A percentile compares a stretch with the other conserved stretches of the same genome.
These are phyloP conservation scores for Exophiala calicioides DNA, from an alignment of 2,329 filamentous ascomycete genomes.

Conservation along the genomic window DNA sequence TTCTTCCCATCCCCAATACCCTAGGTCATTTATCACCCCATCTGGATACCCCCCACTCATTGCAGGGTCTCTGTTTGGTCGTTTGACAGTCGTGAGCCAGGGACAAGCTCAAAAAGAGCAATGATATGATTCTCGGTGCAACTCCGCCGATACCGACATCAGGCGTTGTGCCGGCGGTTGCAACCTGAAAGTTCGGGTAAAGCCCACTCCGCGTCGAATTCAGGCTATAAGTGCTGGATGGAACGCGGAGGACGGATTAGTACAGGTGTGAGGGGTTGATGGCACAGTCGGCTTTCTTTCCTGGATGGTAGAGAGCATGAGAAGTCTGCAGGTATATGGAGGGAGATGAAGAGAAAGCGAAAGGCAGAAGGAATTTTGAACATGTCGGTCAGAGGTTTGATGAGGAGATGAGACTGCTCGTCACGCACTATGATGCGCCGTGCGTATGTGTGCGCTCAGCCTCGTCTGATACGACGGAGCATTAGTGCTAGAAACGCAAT, in stretches of 20 bases:
- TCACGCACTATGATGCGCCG: no score
- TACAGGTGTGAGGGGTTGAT: no score
- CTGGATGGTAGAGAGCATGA: not conserved
- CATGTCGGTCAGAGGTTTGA: no score
- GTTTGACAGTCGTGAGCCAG: slow-evolving; percentile 2
- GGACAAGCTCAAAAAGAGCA: slow-evolving; percentile 4
- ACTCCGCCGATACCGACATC: slow-evolving; percentile 8
- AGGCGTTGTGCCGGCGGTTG: slow-evolving; percentile 10
- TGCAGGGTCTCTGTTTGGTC: not conserved
- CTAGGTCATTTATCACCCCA: no score
- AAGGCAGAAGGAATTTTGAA: not conserved
- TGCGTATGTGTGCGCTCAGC: no score
- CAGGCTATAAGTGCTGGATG: slow-evolving; percentile 15
- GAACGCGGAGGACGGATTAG: not conserved
- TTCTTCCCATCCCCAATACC: slow-evolving; percentile 1
- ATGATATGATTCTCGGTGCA: slow-evolving; percentile 15
- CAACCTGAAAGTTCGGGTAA: slow-evolving; percentile 18
- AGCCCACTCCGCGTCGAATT: slow-evolving; percentile 14
- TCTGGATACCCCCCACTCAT: slow-evolving; percentile 3
- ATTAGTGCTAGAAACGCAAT: no score
- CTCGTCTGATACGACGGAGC: no score
- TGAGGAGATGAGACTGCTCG: no score
- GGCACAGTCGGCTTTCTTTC: not conserved
- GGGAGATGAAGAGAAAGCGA: not conserved
- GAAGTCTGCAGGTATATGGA: not conserved